Evolutionary conservation across 2,329 filamentous ascomycete species (phyloP), one percentile per base, ranked within the genome.

Genomic region (Colletotrichum musicola): DNA sequence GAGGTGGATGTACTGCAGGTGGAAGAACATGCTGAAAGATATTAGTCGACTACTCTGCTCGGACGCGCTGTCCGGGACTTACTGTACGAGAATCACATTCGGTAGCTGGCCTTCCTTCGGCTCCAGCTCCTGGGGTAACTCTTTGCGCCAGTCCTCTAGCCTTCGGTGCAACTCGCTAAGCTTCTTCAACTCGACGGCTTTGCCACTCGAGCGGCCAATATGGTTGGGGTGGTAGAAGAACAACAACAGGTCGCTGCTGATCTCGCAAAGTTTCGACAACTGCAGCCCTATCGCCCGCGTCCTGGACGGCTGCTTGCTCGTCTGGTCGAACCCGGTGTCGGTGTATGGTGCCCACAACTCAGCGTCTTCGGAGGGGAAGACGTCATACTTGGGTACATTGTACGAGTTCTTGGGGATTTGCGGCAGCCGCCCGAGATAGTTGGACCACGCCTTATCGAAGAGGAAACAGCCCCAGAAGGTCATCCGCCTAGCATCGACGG

Each of bases 361-460:
- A 3, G 92, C 87, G 73, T 99, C 96, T 77, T 98, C 96, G 59
- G 90, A 87, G 0, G 94, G 94, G 73, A 97, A 96, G 12, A 98
- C 93, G 68, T 98, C 95, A 72, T 94, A 93, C 77, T 95, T 97
- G 27, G 93, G 92, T 1, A 94, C 93, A 40, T 92, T 97, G 74
- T 94, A 92, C 7, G 93, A 92, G 35, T 90, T 89, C 49, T 89
- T 90, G 0, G 93, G 91, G 12, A 98, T 83, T 78, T 98, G 95
- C 12, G 96, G 95, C 70, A 98, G 85, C 50, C 96, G 91, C 55
- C 96, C 95, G 27, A 98, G 88, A 74, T 98, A 98, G 78, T 98
- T 98, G 57, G 95, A 97, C 95, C 95, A 98, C 79, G 94, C 97
- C 85, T 98, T 98, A 83, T 99, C 96, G 78, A 98, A 97, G n/a